Evolutionary conservation across 257 asterid genomes (phyloP).

Genomic region (Solanum medicagineum): DNA sequence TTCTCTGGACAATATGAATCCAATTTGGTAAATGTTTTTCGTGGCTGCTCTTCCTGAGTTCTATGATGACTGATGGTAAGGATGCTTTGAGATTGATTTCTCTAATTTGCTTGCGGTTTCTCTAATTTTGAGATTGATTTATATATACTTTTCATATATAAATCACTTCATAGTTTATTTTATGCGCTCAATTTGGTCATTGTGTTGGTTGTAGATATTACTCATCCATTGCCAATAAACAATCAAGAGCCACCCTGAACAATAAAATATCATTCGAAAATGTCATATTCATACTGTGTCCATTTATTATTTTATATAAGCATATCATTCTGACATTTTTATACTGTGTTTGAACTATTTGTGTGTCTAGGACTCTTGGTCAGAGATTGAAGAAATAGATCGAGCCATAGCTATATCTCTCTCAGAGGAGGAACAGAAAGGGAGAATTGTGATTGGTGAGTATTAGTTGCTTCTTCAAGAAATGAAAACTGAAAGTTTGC

Average conservation of each 20-base stretch:
- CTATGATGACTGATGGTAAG: not conserved
- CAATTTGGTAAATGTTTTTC: not conserved
- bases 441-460: slow-evolving; percentile 42
- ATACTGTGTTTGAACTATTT: not conserved
- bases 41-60: not conserved
- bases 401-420: slow-evolving; percentile 80
- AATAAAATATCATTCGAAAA: not conserved
- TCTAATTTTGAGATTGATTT: not conserved
- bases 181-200: not conserved
- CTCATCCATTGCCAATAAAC: not conserved
- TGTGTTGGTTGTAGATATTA: not conserved
- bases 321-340: not conserved
- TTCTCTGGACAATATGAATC: not conserved
- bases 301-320: not conserved
- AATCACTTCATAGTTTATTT: not conserved
- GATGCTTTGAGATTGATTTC: not conserved
- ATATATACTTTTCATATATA: not conserved
- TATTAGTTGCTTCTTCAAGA: not conserved
- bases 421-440: slow-evolving; percentile 61
- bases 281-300: not conserved
- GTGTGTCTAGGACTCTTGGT: slow-evolving; percentile 30
- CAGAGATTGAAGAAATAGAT: slow-evolving; percentile 67
- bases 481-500: not conserved
- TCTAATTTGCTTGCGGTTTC: not conserved
- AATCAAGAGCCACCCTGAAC: not conserved